These are phyloP conservation scores for Metarhizium rileyi DNA, from an alignment of 2,329 filamentous ascomycete genomes.

Conservation along the genomic window DNA sequence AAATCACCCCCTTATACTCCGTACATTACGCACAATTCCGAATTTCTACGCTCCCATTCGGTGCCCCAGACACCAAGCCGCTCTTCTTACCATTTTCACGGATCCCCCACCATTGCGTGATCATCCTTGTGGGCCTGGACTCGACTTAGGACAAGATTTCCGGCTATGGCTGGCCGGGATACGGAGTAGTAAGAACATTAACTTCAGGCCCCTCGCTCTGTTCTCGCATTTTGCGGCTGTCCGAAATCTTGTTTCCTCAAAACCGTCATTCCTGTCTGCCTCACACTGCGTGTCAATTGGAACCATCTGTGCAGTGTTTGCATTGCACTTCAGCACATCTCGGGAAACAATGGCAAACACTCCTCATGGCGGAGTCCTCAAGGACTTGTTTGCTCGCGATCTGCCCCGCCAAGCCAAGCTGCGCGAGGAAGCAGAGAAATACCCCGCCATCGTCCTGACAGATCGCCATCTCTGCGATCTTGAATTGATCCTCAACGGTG, in stretches of 20 bases:
- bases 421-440: slow-evolving; percentile 69
- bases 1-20: not conserved
- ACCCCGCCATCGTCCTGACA: slow-evolving; percentile 74
- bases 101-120: slow-evolving; percentile 25
- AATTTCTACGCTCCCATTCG: not conserved
- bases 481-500: slow-evolving; percentile 93
- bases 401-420: slow-evolving; percentile 73
- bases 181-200: not conserved
- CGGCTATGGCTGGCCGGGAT: slow-evolving; percentile 1
- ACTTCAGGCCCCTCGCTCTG: not conserved
- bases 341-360: slow-evolving; percentile 49
- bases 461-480: slow-evolving; percentile 97
- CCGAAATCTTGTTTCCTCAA: not conserved
- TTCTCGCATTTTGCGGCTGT: not conserved
- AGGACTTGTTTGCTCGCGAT: slow-evolving; percentile 95
- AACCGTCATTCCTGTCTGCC: slow-evolving; percentile 5
- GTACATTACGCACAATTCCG: not conserved
- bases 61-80: not conserved
- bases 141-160: not conserved
- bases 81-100: slow-evolving; percentile 7
- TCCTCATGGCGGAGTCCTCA: slow-evolving; percentile 87
- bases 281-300: not conserved
- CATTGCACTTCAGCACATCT: not conserved
- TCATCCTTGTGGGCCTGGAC: slow-evolving; percentile 6
- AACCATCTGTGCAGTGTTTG: not conserved